A percentile compares a stretch with the other conserved stretches of the same genome.
Conservation (phyloP, 2,329 filamentous ascomycete species). For the Fusarium camptoceras region DNA sequence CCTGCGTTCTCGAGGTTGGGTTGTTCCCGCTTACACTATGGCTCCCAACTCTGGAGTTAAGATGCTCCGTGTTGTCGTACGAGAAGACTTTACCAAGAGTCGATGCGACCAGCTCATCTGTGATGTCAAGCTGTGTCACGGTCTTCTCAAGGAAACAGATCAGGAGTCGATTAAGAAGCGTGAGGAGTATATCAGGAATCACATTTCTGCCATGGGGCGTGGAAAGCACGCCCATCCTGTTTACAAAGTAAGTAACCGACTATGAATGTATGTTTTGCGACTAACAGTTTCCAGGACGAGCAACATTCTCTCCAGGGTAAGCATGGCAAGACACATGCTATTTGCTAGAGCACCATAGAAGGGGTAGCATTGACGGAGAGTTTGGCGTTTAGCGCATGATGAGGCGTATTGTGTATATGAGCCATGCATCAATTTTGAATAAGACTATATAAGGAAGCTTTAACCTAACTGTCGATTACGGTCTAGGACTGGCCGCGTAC, state of each 20-base stretch:
- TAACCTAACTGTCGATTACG: neutral
- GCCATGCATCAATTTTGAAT: conserved; percentile 23
- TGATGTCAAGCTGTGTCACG: conserved; percentile 83
- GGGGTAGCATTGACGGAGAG: conserved; percentile 7
- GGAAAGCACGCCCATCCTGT: conserved; percentile 61
- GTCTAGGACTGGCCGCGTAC: too few species aligned
- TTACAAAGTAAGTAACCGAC: conserved; percentile 58
- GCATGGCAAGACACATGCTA: conserved; percentile 87
- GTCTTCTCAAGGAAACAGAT: conserved; percentile 80
- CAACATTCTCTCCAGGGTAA: conserved; percentile 90
- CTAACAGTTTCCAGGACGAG: conserved; percentile 67
- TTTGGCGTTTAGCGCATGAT: conserved; percentile 40
- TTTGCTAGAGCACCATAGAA: conserved; percentile 70
- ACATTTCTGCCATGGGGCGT: conserved; percentile 66
- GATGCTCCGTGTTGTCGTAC: conserved; percentile 91
- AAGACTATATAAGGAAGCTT: neutral
- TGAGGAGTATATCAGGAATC: conserved; percentile 71
- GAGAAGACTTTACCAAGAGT: conserved; percentile 88
- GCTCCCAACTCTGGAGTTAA: conserved; percentile 88
- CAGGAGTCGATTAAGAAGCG: conserved; percentile 75
- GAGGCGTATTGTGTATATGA: conserved; percentile 17
- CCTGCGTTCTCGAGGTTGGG: conserved; percentile 88
- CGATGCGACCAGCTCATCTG: conserved; percentile 82
- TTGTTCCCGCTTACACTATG: conserved; percentile 97
- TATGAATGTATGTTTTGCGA: neutral